Evolutionary conservation across 208 protist species (phyloP), one percentile per base, ranked within the genome.

Genomic region (Trypanosoma rangeli): DNA sequence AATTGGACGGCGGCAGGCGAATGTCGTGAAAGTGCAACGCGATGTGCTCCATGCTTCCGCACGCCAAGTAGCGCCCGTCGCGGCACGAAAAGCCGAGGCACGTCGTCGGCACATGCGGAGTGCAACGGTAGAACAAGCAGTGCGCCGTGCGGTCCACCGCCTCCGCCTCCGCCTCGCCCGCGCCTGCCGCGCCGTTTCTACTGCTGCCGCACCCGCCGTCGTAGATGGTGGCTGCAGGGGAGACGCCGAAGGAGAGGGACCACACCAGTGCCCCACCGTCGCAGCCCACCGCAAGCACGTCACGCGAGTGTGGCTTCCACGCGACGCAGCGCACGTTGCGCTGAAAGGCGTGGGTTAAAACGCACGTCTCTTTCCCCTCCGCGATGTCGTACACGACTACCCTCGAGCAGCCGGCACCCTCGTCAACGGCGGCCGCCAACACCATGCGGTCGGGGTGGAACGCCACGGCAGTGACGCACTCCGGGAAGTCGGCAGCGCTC

Each of bases 321-420:
- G 81, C 78, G 61, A 96, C 31, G 33, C 76, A 70, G 28, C 78
- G 26, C 22, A 89, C 82, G 12, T 83, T 66, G 10, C 57, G 63
- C 76, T 93, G 88, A 68, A 96, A 93, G 42, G 83, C 83, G 61
- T 96, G 88, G 26, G 82, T 80, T 20, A 96, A 79, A 26, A 86
- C 81, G 48, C 69, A 79, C 28, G 73, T 50, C 29, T 82, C 59
- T 62, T 56, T 61, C 2, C 65, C 69, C 16, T 73, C 73, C 5
- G 67, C 66, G 1, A 90, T 78, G 67, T 94, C 76, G 68, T 90
- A 91, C 31, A 96, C 55, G 8, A 84, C 68, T 3, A 94, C 84
- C 28, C 88, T 83, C 20, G 75, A 64, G 22, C 69, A 59, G 26
- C 72, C 76, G 35, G 65, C 66, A 3, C 83, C 85, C 53, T 90